Percentiles rank a stretch among this genome's conserved stretches.
phyloP scores from a whole-genome alignment of 2,329 filamentous ascomycete species.

The Neofusicoccum cordaticola region DNA sequence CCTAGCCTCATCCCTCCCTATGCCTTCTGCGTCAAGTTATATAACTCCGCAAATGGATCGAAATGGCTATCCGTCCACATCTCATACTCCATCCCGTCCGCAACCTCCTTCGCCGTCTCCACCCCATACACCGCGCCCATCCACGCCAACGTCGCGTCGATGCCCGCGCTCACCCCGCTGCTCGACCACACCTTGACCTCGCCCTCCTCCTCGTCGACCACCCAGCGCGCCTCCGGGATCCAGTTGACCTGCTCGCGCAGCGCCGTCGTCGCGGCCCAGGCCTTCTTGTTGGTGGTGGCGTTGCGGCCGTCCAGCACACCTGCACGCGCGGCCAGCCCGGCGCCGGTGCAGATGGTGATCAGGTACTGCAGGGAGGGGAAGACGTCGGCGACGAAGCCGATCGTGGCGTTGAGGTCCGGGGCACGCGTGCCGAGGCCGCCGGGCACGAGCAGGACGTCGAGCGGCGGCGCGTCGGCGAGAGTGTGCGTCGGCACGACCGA shows the following conservation, averaged over 20 bases:
- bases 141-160: constrained; percentile 60
- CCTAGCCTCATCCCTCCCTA: neutral
- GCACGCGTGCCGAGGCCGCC: constrained; percentile 55
- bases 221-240: constrained; percentile 62
- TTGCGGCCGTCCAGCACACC: constrained; percentile 59
- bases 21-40: neutral
- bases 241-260: constrained; percentile 47
- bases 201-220: constrained; percentile 50
- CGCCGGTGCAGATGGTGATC: constrained; percentile 66
- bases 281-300: constrained; percentile 67
- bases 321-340: constrained; percentile 55
- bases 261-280: constrained; percentile 50
- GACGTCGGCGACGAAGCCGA: constrained; percentile 47
- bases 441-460: constrained; percentile 66
- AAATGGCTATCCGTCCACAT: constrained; percentile 42
- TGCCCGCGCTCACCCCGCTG: constrained; percentile 62
- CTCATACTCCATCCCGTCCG: constrained; percentile 55
- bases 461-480: constrained; percentile 48
- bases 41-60: constrained; percentile 33
- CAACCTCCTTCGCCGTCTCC: constrained; percentile 48
- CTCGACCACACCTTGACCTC: constrained; percentile 60
- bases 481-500: constrained; percentile 53
- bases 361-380: constrained; percentile 54
- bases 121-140: constrained; percentile 55
- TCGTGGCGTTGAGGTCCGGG: constrained; percentile 32